A percentile compares a stretch with the other conserved stretches of the same genome.
Evolutionary conservation across 2,329 filamentous ascomycete genomes (phyloP).

Genomic region (Aspergillus floridensis): DNA sequence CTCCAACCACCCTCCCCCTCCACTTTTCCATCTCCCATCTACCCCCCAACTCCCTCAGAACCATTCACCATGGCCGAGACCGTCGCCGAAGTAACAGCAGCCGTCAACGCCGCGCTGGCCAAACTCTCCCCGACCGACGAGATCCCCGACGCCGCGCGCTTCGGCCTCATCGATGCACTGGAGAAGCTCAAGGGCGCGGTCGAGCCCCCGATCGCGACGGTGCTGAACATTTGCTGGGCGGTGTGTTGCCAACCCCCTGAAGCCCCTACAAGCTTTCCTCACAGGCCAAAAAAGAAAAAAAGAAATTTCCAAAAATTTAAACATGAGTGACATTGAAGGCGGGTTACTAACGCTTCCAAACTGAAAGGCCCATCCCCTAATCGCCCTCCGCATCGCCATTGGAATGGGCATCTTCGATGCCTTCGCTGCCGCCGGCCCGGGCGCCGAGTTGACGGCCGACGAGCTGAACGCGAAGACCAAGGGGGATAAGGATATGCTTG

Average conservation of each 20-base stretch:
- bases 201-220: slow-evolving; percentile 8
- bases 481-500: slow-evolving; percentile 15
- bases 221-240: slow-evolving; percentile 9
- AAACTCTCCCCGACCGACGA: slow-evolving; percentile 12
- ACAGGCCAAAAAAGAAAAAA: no score
- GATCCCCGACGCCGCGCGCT: slow-evolving; percentile 16
- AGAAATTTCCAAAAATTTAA: no score
- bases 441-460: slow-evolving; percentile 7
- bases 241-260: neutral
- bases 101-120: slow-evolving; percentile 6
- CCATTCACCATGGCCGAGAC: no score
- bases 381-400: slow-evolving; percentile 9
- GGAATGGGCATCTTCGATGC: slow-evolving; percentile 26
- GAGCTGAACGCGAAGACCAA: slow-evolving; percentile 15
- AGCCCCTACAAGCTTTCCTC: no score
- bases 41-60: no score
- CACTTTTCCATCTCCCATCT: no score
- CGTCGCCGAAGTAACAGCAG: neutral
- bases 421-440: slow-evolving; percentile 6
- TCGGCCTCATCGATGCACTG: slow-evolving; percentile 11
- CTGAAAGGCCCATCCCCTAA: no score
- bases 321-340: no score
- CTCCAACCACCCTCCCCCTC: no score
- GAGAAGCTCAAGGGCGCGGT: slow-evolving; percentile 12
- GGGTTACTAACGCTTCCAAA: no score